Evolutionary conservation across 1,139 yeast genomes (phyloP).

Genomic region (Barnettozyma hawaiiensis): DNA sequence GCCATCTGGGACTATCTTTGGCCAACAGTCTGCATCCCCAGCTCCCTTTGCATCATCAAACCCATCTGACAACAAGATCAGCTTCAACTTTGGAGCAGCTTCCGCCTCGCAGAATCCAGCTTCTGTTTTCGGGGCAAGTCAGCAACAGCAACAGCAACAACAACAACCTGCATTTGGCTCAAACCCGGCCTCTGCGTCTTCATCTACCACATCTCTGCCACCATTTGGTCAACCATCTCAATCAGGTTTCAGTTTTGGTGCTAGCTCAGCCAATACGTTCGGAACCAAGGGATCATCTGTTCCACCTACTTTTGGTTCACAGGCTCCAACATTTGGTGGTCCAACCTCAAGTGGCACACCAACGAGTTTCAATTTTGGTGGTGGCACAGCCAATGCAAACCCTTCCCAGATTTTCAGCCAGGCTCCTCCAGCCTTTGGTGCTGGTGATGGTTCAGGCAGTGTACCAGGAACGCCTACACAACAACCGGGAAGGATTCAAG

Average conservation of each 20-base stretch:
- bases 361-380: conserved; percentile 18
- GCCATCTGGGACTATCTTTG: background rate
- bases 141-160: conserved; percentile 3
- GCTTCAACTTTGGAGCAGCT: conserved; percentile 10
- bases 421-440: conserved; percentile 13
- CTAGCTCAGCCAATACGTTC: conserved; percentile 2
- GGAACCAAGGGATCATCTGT: conserved; percentile 4
- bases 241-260: conserved; percentile 19
- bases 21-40: background rate
- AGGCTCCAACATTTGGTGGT: conserved; percentile 8
- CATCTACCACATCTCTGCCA: background rate
- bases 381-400: conserved; percentile 10
- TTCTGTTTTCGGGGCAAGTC: conserved; percentile 17
- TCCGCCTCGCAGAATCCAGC: conserved; percentile 19
- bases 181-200: conserved; percentile 9
- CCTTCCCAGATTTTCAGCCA: conserved; percentile 15
- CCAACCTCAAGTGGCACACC: conserved; percentile 6
- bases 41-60: conserved; percentile 4
- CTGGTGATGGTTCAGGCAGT: conserved; percentile 1
- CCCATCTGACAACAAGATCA: background rate
- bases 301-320: conserved; percentile 4
- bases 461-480: conserved; percentile 18
- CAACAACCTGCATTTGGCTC: conserved; percentile 17
- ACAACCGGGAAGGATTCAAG: conserved; percentile 18
- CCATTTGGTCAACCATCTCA: conserved; percentile 5